Conservation (phyloP, 768 basidiomycete species). For the Mycena vulgaris region DNA sequence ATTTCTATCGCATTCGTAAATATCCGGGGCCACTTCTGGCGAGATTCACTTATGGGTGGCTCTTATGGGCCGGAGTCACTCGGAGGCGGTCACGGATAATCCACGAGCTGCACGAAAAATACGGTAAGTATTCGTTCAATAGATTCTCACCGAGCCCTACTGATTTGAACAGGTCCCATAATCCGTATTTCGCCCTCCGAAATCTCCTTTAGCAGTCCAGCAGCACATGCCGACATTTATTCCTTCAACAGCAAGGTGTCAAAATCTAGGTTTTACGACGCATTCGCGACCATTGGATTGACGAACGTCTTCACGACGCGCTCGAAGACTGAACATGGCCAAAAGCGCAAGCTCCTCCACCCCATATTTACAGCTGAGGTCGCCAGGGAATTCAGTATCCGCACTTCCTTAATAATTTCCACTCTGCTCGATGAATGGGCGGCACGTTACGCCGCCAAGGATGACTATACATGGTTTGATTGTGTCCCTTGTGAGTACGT, state of each 20-base stretch:
- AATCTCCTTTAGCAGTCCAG: conserved; percentile 67
- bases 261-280: conserved; percentile 66
- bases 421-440: conserved; percentile 65
- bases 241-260: conserved; percentile 71
- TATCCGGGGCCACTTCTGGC: conserved; percentile 65
- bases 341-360: conserved; percentile 79
- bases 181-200: conserved; percentile 65
- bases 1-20: conserved; percentile 57
- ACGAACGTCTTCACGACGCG: conserved; percentile 61
- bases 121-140: conserved; percentile 57
- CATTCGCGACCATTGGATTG: conserved; percentile 63
- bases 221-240: conserved; percentile 68
- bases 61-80: conserved; percentile 60
- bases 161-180: conserved; percentile 50
- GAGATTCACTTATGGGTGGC: conserved; percentile 66
- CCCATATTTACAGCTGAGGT: conserved; percentile 71
- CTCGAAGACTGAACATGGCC: conserved; percentile 65
- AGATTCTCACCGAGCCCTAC: no score
- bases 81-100: conserved; percentile 67
- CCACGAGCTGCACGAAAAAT: conserved; percentile 65
- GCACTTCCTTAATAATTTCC: conserved; percentile 50
- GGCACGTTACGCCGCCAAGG: conserved; percentile 54
- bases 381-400: conserved; percentile 73
- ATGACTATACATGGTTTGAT: conserved; percentile 66
- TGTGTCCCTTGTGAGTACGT: conserved; percentile 60